These are phyloP conservation scores for Blastobotrys raffinosifermentans DNA, from an alignment of 1,139 yeast genomes.

Conservation along the genomic window DNA sequence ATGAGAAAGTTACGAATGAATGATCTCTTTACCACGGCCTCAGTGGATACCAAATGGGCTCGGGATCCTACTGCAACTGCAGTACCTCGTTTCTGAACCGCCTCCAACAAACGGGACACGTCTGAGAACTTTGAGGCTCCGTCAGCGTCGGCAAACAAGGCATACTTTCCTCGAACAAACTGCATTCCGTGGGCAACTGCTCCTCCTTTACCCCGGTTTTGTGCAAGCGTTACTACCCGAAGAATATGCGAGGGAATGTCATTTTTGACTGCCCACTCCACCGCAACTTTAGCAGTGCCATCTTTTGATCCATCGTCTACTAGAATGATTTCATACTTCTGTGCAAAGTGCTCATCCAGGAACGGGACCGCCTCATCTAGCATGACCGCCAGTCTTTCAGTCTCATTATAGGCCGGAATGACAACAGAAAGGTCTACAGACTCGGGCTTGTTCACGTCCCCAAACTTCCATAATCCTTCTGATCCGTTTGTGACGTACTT, in stretches of 20 bases:
- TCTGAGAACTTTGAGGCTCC: conserved; percentile 88
- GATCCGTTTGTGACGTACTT: conserved; percentile 39
- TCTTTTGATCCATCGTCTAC: conserved; percentile 93
- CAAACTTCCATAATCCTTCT: conserved; percentile 25
- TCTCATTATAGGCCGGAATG: conserved; percentile 89
- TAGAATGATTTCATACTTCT: conserved; percentile 64
- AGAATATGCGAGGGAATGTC: conserved; percentile 52
- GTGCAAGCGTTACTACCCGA: conserved; percentile 59
- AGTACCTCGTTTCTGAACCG: conserved; percentile 33
- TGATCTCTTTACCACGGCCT: conserved; percentile 91
- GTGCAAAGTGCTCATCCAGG: conserved; percentile 37
- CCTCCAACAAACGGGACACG: conserved; percentile 46
- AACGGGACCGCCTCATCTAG: conserved; percentile 66
- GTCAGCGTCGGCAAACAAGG: conserved; percentile 93
- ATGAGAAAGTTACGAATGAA: conserved; percentile 82
- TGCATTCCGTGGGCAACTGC: conserved; percentile 94
- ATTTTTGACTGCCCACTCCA: conserved; percentile 49
- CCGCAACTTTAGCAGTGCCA: conserved; percentile 68
- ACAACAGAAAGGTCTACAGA: conserved; percentile 53
- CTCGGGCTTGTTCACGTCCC: conserved; percentile 17
- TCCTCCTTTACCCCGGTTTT: conserved; percentile 95
- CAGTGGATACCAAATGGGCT: conserved; percentile 94
- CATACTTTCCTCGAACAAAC: conserved; percentile 64
- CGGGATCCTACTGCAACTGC: conserved; percentile 86
- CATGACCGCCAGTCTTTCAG: conserved; percentile 64